Evolutionary conservation across 2,329 filamentous ascomycete species (phyloP).

Genomic region (Fusarium subglutinans): DNA sequence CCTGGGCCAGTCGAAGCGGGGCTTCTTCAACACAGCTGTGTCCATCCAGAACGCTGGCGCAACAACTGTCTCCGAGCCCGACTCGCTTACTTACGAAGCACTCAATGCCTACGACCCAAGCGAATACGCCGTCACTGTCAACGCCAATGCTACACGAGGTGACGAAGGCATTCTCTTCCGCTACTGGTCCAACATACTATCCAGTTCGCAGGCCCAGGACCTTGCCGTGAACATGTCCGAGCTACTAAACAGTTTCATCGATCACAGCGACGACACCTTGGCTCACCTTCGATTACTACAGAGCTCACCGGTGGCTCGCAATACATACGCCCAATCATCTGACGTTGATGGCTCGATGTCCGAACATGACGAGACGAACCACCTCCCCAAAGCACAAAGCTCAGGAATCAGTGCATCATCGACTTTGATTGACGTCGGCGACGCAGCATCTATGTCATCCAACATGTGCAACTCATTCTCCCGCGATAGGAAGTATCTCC

Average conservation of each 20-base stretch:
- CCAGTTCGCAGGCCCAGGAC: slow-evolving; percentile 23
- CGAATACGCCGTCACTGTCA: slow-evolving; percentile 46
- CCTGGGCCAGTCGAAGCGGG: slow-evolving; percentile 32
- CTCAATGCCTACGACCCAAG: slow-evolving; percentile 40
- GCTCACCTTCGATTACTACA: slow-evolving; percentile 23
- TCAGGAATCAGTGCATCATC: slow-evolving; percentile 15
- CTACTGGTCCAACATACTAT: slow-evolving; percentile 34
- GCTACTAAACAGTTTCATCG: slow-evolving; percentile 27
- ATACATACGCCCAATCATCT: background rate
- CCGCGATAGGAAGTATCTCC: background rate
- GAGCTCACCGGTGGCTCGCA: background rate
- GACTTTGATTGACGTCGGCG: slow-evolving; percentile 12
- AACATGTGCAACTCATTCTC: background rate
- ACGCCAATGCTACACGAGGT: slow-evolving; percentile 39
- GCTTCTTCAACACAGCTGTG: slow-evolving; percentile 49
- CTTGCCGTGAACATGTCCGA: slow-evolving; percentile 28
- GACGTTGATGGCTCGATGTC: background rate
- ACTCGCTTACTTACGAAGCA: slow-evolving; percentile 13
- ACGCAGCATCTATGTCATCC: slow-evolving; percentile 1
- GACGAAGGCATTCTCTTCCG: slow-evolving; percentile 39
- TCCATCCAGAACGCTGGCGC: slow-evolving; percentile 44
- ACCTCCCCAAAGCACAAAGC: background rate
- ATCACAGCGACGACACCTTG: slow-evolving; percentile 22
- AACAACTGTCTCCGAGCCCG: background rate
- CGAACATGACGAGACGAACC: background rate